A percentile compares a stretch with the other conserved stretches of the same genome.
These are phyloP conservation scores for Tilletia setariae DNA, from an alignment of 1,284 basidiomycete genomes.

Conservation along the genomic window DNA sequence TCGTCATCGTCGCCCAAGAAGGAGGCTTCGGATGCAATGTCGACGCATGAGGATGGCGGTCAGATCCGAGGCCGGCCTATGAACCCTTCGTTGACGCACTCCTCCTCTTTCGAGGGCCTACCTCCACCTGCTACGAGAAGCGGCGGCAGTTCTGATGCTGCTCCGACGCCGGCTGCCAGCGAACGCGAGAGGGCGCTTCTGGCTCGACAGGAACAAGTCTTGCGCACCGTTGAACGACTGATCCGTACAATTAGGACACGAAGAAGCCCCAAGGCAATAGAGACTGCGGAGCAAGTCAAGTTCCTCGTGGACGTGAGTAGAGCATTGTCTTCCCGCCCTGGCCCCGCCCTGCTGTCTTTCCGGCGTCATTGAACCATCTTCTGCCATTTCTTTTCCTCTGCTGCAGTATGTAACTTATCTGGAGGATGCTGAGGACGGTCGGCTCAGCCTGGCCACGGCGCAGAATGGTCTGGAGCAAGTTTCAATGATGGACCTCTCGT, in stretches of 20 bases:
- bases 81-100: background rate
- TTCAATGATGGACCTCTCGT: too few relatives aligned
- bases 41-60: background rate
- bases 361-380: background rate
- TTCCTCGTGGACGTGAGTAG: constrained; percentile 28
- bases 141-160: background rate
- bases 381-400: background rate
- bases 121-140: background rate
- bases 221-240: constrained; percentile 24
- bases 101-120: background rate
- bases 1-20: background rate
- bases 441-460: background rate
- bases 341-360: too few relatives aligned
- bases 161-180: background rate
- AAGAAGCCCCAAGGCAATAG: constrained; percentile 49
- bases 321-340: background rate
- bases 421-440: constrained; percentile 3
- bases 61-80: background rate
- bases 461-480: too few relatives aligned
- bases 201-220: background rate
- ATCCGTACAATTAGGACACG: constrained; percentile 44
- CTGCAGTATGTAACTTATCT: constrained; percentile 9
- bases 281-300: constrained; percentile 51
- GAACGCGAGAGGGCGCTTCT: background rate
- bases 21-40: background rate